These are phyloP conservation scores for Panus rudis DNA, from an alignment of 768 basidiomycete species.

Conservation along the genomic window DNA sequence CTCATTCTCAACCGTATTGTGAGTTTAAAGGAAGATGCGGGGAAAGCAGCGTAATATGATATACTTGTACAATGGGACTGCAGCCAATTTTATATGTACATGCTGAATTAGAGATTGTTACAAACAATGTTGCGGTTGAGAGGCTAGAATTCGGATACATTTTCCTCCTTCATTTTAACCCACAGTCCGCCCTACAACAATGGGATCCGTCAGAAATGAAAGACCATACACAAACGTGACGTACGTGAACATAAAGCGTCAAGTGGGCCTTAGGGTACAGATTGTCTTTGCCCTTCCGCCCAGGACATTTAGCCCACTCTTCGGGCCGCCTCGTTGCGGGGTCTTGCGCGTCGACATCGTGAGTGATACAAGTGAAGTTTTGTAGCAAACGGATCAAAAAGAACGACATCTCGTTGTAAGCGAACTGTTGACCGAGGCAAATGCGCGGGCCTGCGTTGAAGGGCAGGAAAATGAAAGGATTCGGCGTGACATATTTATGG, in stretches of 20 bases:
- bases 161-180: constrained; percentile 19
- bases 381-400: constrained; percentile 48
- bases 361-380: constrained; percentile 34
- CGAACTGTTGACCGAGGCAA: constrained; percentile 52
- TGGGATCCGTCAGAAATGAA: neutral
- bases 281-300: constrained; percentile 35
- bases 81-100: neutral
- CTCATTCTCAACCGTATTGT: constrained; percentile 89
- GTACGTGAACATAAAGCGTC: constrained; percentile 34
- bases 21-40: constrained; percentile 89
- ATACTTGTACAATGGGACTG: neutral
- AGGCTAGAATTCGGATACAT: neutral
- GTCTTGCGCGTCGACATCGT: constrained; percentile 32
- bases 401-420: constrained; percentile 50
- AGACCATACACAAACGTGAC: neutral
- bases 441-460: constrained; percentile 66
- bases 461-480: constrained; percentile 64
- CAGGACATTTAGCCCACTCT: constrained; percentile 26
- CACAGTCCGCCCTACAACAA: constrained; percentile 21
- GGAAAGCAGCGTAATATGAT: constrained; percentile 42
- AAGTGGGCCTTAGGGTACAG: constrained; percentile 32
- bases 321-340: constrained; percentile 23
- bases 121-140: neutral
- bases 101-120: neutral
- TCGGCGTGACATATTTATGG: constrained; percentile 44